Conservation (phyloP, 257 asterid genomes). For the Solanum clarkiae region DNA sequence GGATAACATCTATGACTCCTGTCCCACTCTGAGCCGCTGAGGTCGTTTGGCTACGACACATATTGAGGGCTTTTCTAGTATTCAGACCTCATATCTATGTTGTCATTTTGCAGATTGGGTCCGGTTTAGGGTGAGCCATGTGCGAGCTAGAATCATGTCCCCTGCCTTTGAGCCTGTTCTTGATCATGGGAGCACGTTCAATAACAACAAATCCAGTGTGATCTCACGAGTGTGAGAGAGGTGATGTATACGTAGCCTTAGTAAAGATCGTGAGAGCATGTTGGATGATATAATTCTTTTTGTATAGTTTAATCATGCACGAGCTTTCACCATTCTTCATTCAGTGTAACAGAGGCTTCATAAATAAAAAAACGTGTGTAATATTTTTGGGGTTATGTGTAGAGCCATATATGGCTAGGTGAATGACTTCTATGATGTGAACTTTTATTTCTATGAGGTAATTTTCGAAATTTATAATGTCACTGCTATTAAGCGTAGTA, state of each 20-base stretch:
- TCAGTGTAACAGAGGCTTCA: too few relatives aligned
- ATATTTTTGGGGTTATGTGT: too few relatives aligned
- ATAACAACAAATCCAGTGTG: background rate
- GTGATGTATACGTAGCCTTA: background rate
- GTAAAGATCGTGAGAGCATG: background rate
- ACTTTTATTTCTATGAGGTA: too few relatives aligned
- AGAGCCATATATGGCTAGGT: too few relatives aligned
- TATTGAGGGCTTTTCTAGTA: background rate
- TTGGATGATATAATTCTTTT: background rate
- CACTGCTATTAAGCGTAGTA: too few relatives aligned
- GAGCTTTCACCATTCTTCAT: too few relatives aligned
- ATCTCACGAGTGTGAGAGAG: background rate
- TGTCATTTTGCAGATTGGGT: background rate
- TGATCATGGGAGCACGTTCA: background rate
- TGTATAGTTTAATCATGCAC: background rate
- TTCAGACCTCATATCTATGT: background rate
- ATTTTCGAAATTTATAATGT: too few relatives aligned
- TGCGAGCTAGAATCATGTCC: background rate
- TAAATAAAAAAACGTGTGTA: too few relatives aligned
- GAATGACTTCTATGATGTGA: too few relatives aligned
- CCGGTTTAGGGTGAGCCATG: background rate
- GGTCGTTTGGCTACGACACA: background rate
- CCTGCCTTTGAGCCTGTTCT: background rate
- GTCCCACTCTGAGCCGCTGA: background rate
- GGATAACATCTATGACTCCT: too few relatives aligned